phyloP scores from a whole-genome alignment of 371 early-diverging fungal species.

The Mortierella sp. region DNA sequence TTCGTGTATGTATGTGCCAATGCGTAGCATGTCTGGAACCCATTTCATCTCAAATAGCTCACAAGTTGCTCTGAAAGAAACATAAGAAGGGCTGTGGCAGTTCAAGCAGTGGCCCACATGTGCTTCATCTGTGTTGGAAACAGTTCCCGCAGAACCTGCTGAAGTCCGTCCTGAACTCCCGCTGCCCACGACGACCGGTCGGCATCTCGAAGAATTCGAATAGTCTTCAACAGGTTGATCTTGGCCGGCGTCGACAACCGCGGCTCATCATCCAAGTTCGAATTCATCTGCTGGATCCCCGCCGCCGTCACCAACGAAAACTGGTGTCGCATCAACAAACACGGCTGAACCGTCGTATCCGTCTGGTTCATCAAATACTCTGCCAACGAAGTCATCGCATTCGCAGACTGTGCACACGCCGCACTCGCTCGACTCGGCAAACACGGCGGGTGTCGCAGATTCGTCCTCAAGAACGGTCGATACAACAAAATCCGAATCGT shows the following conservation, averaged over 20 bases:
- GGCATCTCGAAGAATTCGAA: constrained; percentile 50
- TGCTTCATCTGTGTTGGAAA: constrained; percentile 46
- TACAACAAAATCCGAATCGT: constrained; percentile 50
- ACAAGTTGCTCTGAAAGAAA: neutral
- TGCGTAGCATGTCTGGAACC: neutral
- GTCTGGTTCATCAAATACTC: constrained; percentile 48
- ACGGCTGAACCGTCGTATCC: constrained; percentile 42
- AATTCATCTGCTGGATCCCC: constrained; percentile 52
- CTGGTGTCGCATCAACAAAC: constrained; percentile 55
- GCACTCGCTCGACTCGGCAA: constrained; percentile 45
- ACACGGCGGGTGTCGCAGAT: constrained; percentile 55
- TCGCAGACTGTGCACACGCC: constrained; percentile 53
- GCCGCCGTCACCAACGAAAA: constrained; percentile 54
- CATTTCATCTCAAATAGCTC: neutral
- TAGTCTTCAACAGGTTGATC: constrained; percentile 54
- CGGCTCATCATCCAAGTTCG: constrained; percentile 55
- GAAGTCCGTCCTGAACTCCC: constrained; percentile 37
- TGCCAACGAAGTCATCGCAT: constrained; percentile 50
- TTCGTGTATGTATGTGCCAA: neutral
- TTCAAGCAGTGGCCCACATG: constrained; percentile 29
- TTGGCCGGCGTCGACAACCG: constrained; percentile 56
- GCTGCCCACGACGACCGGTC: constrained; percentile 48
- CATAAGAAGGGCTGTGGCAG: neutral
- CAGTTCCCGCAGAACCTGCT: constrained; percentile 37
- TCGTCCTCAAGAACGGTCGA: constrained; percentile 53